phyloP scores from a whole-genome alignment of 78 protist genomes.

The Bigelowiella natans region DNA sequence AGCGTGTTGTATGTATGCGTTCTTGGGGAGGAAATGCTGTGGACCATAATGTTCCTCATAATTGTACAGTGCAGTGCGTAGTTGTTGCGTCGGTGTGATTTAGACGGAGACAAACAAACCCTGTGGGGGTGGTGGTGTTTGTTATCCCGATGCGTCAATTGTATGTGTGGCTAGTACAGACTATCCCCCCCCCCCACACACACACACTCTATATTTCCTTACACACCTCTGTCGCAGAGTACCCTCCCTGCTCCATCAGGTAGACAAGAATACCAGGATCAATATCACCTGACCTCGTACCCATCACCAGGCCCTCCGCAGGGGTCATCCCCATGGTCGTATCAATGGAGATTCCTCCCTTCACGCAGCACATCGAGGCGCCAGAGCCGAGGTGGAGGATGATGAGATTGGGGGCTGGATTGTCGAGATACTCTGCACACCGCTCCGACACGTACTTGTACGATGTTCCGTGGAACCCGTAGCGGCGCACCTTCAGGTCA shows the following conservation, averaged over 20 bases:
- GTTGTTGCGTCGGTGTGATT: too few relatives aligned
- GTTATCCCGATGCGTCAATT: too few relatives aligned
- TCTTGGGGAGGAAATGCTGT: not conserved
- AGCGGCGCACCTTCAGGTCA: not conserved
- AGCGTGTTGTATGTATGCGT: too few relatives aligned
- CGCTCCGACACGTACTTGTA: not conserved
- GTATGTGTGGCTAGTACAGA: too few relatives aligned
- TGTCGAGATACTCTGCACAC: not conserved
- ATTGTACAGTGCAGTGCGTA: too few relatives aligned
- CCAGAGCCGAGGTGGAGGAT: conserved; percentile 28
- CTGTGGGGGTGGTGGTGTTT: too few relatives aligned
- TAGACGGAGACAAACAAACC: too few relatives aligned
- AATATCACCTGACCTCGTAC: conserved; percentile 8
- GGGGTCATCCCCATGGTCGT: conserved; percentile 44
- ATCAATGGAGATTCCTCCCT: conserved; percentile 24
- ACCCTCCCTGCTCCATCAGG: not conserved
- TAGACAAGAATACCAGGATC: not conserved
- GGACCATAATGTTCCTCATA: too few relatives aligned
- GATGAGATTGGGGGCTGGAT: not conserved
- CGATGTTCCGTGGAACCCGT: conserved; percentile 40
- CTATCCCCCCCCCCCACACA: too few relatives aligned
- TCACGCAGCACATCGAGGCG: conserved; percentile 7
- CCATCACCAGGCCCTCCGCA: conserved; percentile 42
- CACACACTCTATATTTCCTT: too few relatives aligned
- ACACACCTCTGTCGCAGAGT: too few relatives aligned